Base-by-base conservation (phyloP, 441 rosid genomes). In the Codiaeum variegatum region DNA sequence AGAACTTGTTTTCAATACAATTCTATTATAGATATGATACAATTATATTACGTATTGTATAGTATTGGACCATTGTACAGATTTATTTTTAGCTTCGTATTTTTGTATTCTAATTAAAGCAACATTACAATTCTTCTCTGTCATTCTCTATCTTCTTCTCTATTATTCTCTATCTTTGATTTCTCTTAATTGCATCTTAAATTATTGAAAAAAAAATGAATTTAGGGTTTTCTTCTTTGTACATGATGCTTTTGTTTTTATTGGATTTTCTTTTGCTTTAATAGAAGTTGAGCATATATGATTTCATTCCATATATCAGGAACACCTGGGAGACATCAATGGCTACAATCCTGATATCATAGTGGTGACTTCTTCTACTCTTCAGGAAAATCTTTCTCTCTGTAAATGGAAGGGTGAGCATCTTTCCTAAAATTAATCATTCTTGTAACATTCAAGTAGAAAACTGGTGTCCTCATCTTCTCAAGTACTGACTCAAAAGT, bases 311-410 rank as follows among this genome's bases (percentile, higher is more conserved):
- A 91, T 0, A 87, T 79, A 51, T 91, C 96, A 0, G 96, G 96
- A 56, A 90, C 89, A 26, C 92, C 96, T 0, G 96, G 93, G 13
- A 90, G 91, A 73, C 96, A 90, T 93, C 96, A 88, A 52, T 90
- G 96, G 75, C 93, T 88, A 76, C 92, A 90, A 70, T 90, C 93
- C 78, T 90, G 93, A 73, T 73, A 76, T 44, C 70, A 60, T 58
- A 76, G 40, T 28, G 82, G 81, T 16, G 82, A 71, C 60, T 38
- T 75, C 72, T 70, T 87, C 21, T 84, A 90, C 56, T 77, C 82
- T 23, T 74, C 87, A 0, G 89, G 64, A 29, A 79, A 21, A 55
- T 75, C 83, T 24, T 71, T 80, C 79, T 84, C 81, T 73, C 93
- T 40, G 66, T 88, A 90, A 7, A 88, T 69, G 2, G 93, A 88